A percentile compares a stretch with the other conserved stretches of the same genome.
These are phyloP conservation scores for Bryoglossum gracile DNA, from an alignment of 495 filamentous ascomycete genomes.

Conservation along the genomic window DNA sequence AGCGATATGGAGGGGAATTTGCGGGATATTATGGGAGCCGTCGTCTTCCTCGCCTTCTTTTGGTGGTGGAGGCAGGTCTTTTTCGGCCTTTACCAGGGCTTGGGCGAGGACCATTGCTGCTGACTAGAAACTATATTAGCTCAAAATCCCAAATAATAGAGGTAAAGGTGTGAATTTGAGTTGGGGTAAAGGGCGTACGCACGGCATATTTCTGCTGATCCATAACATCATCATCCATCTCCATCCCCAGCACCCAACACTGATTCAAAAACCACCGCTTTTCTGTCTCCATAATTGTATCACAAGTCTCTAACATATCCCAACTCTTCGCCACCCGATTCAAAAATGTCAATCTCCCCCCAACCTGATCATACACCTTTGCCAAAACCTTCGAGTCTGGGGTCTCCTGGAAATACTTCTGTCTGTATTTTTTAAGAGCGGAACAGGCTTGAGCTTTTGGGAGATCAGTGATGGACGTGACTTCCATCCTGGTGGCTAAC, in stretches of 20 bases:
- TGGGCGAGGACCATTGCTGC: constrained; percentile 92
- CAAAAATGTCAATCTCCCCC: constrained; percentile 79
- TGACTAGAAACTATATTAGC: constrained; percentile 41
- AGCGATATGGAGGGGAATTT: constrained; percentile 75
- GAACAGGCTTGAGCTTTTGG: constrained; percentile 65
- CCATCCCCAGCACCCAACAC: constrained; percentile 83
- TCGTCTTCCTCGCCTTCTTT: constrained; percentile 53
- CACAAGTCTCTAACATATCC: constrained; percentile 71
- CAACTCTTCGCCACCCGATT: constrained; percentile 74
- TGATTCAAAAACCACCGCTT: constrained; percentile 94
- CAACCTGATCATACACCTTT: constrained; percentile 75
- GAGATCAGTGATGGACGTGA: constrained; percentile 74
- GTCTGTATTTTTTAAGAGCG: constrained; percentile 69
- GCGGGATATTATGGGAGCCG: constrained; percentile 69
- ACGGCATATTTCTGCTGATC: constrained; percentile 94
- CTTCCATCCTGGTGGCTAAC: constrained; percentile 85
- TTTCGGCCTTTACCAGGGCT: constrained; percentile 74
- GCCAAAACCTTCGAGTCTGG: constrained; percentile 49
- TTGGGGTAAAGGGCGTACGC: constrained; percentile 29
- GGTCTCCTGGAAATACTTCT: constrained; percentile 57
- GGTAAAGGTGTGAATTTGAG: background rate
- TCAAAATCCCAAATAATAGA: background rate
- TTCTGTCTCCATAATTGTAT: constrained; percentile 71
- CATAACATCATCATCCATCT: constrained; percentile 99
- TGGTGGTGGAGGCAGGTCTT: constrained; percentile 40